These are phyloP conservation scores for Cladophialophora psammophila DNA, from an alignment of 2,329 filamentous ascomycete genomes.

Conservation along the genomic window DNA sequence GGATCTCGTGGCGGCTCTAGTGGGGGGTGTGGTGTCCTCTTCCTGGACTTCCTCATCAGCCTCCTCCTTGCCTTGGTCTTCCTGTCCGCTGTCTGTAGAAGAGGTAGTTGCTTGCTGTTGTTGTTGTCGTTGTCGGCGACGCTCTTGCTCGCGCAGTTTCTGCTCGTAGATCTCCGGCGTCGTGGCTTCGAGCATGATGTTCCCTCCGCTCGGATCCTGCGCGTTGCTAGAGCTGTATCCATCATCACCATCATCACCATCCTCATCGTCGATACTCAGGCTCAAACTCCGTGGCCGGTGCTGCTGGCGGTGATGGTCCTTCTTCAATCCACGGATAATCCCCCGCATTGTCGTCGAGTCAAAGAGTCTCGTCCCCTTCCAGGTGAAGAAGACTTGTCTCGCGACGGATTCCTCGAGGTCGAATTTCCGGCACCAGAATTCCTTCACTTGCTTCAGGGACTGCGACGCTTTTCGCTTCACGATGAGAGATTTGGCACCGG, in stretches of 20 bases:
- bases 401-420: slow-evolving; percentile 58
- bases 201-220: slow-evolving; percentile 58
- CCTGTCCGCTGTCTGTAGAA: not conserved
- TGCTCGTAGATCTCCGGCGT: slow-evolving; percentile 68
- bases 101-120: slow-evolving; percentile 32
- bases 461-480: slow-evolving; percentile 73
- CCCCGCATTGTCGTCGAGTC: slow-evolving; percentile 75
- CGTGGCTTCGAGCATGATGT: slow-evolving; percentile 79
- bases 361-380: slow-evolving; percentile 75
- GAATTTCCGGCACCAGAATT: slow-evolving; percentile 74
- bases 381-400: slow-evolving; percentile 75
- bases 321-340: slow-evolving; percentile 58
- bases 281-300: not conserved
- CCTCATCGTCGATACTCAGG: slow-evolving; percentile 54
- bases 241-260: slow-evolving; percentile 44
- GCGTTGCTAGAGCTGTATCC: slow-evolving; percentile 34
- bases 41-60: slow-evolving; percentile 5
- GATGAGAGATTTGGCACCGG: slow-evolving; percentile 65
- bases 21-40: not conserved
- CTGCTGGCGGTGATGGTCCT: slow-evolving; percentile 24
- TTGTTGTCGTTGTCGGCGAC: slow-evolving; percentile 53
- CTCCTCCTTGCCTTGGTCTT: slow-evolving; percentile 9
- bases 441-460: slow-evolving; percentile 69
- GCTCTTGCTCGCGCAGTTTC: slow-evolving; percentile 58
- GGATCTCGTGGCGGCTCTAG: slow-evolving; percentile 9